Percentiles rank a stretch among this genome's conserved stretches.
Evolutionary conservation across 306 rosid genomes (phyloP).

Genomic region (Quercus cerris): DNA sequence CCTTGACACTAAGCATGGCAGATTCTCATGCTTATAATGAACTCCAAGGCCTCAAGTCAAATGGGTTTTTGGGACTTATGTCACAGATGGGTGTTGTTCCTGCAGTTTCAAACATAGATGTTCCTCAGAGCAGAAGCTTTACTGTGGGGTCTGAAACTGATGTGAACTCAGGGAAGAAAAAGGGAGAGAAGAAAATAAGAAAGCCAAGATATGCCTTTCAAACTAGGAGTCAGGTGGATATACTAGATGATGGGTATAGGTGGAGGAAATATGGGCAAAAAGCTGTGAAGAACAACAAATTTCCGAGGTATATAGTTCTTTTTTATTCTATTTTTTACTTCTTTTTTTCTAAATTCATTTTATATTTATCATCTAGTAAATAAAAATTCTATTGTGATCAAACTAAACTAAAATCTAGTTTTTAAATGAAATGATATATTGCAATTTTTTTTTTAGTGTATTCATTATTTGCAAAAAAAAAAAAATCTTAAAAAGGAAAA

Average conservation of each 20-base stretch:
- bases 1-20: slow-evolving; percentile 25
- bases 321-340: not conserved
- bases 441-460: not conserved
- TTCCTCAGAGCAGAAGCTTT: slow-evolving; percentile 2
- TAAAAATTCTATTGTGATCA: not conserved
- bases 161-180: slow-evolving; percentile 1
- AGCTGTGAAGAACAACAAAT: slow-evolving; percentile 57
- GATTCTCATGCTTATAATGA: not conserved
- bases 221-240: slow-evolving; percentile 57
- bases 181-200: slow-evolving; percentile 36
- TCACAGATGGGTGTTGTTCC: slow-evolving; percentile 26
- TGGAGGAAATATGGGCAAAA: slow-evolving; percentile 63
- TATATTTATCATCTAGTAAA: not conserved
- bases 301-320: slow-evolving; percentile 33
- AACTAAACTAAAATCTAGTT: not conserved
- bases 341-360: not conserved
- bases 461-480: not conserved
- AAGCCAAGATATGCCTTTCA: slow-evolving; percentile 54
- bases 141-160: slow-evolving; percentile 5
- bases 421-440: not conserved
- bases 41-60: slow-evolving; percentile 5
- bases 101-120: not conserved
- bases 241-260: slow-evolving; percentile 54
- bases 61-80: slow-evolving; percentile 33
- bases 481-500: not conserved